These are phyloP conservation scores for Metschnikowia similis DNA, from an alignment of 805 yeast genomes.

Conservation along the genomic window DNA sequence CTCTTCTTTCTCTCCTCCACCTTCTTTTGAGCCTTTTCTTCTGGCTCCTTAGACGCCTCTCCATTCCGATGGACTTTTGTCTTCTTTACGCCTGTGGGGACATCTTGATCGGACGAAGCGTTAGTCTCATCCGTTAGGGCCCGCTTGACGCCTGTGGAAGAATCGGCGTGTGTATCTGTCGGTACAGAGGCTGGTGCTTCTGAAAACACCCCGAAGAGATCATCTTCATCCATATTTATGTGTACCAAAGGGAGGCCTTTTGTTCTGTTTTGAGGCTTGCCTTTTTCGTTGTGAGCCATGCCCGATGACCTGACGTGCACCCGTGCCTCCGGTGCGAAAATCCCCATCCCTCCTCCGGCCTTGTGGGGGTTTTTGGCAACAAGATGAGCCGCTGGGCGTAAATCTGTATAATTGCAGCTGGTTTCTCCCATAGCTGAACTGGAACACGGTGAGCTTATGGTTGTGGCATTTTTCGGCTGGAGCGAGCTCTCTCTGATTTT, in stretches of 20 bases:
- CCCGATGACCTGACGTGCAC: slow-evolving; percentile 10
- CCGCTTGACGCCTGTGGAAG: neutral
- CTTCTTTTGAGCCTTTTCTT: neutral
- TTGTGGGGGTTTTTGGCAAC: neutral
- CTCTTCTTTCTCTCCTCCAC: neutral
- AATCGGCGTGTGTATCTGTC: slow-evolving; percentile 8
- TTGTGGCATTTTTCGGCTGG: too few species aligned
- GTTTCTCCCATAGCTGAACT: too few species aligned
- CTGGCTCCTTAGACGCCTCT: neutral
- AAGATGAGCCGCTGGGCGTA: neutral
- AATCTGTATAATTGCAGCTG: neutral
- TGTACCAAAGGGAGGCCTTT: neutral
- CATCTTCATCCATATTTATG: slow-evolving; percentile 41
- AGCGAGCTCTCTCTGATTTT: neutral
- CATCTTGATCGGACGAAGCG: neutral
- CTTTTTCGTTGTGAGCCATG: neutral
- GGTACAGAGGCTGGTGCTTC: slow-evolving; percentile 46
- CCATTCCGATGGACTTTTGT: neutral
- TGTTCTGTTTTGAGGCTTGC: neutral
- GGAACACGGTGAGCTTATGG: too few species aligned
- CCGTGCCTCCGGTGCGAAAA: slow-evolving; percentile 11
- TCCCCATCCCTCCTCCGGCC: neutral
- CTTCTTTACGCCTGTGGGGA: neutral
- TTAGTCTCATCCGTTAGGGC: neutral
- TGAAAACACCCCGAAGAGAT: slow-evolving; percentile 58